These are phyloP conservation scores for Elaphomyces granulatus DNA, from an alignment of 495 filamentous ascomycete genomes.

Conservation along the genomic window DNA sequence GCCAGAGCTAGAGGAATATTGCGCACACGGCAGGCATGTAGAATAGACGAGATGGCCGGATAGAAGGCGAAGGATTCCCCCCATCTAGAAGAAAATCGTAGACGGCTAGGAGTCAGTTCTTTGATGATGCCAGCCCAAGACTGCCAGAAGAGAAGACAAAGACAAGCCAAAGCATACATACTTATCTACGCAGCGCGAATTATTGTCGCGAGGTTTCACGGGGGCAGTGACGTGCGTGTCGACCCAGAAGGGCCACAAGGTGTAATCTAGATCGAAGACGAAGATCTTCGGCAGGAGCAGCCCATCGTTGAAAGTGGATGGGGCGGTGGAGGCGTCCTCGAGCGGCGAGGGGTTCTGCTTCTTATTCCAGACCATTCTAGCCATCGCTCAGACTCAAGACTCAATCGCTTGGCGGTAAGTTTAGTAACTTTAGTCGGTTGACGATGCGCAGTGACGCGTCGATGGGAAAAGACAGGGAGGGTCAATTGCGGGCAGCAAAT, in stretches of 20 bases:
- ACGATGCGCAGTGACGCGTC: too few species aligned
- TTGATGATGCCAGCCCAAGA: too few species aligned
- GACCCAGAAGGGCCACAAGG: constrained; percentile 94
- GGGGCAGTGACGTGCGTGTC: constrained; percentile 83
- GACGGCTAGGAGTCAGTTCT: neutral
- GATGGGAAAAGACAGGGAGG: too few species aligned
- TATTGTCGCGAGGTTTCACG: constrained; percentile 47
- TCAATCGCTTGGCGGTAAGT: too few species aligned
- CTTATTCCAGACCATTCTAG: constrained; percentile 25
- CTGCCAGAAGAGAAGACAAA: neutral
- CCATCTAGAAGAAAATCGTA: constrained; percentile 26
- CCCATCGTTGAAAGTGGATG: constrained; percentile 58
- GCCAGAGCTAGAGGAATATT: constrained; percentile 60
- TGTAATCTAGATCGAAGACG: constrained; percentile 94
- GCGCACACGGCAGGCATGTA: constrained; percentile 42
- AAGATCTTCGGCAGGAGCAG: constrained; percentile 72
- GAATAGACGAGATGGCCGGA: constrained; percentile 55
- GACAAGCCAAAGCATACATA: constrained; percentile 13
- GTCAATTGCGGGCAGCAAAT: too few species aligned
- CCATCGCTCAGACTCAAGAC: too few species aligned
- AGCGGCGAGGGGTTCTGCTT: constrained; percentile 25
- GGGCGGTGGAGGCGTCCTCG: constrained; percentile 30
- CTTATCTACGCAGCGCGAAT: constrained; percentile 38
- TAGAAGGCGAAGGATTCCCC: constrained; percentile 77
- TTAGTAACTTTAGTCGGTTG: too few species aligned